These are phyloP conservation scores for Vinca major DNA, from an alignment of 305 asterid species.

Conservation along the genomic window DNA sequence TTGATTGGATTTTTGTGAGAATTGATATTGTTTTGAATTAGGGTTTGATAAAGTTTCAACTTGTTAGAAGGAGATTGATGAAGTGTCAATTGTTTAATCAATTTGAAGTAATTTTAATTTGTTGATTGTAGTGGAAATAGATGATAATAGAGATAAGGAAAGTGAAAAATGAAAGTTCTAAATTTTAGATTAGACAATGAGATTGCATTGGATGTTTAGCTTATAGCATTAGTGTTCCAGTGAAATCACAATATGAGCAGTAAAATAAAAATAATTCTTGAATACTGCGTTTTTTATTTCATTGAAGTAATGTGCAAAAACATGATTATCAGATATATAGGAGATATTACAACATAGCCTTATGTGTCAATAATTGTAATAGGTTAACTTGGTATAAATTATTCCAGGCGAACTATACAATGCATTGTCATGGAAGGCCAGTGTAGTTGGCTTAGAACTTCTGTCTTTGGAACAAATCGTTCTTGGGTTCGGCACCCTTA, in stretches of 20 bases:
- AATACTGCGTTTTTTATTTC: not conserved
- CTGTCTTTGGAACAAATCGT: no score
- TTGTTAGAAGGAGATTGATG: not conserved
- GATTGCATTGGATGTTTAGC: not conserved
- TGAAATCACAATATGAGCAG: not conserved
- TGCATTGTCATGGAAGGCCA: not conserved
- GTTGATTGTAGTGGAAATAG: not conserved
- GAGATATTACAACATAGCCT: not conserved
- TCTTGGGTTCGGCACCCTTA: no score
- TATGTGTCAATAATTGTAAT: constrained; percentile 1
- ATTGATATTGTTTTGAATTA: not conserved
- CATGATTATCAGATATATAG: not conserved
- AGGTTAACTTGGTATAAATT: not conserved
- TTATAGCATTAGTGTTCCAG: not conserved
- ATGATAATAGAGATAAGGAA: not conserved
- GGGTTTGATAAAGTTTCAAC: not conserved
- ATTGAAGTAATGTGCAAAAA: not conserved
- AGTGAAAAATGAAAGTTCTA: not conserved
- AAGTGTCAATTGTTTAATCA: not conserved
- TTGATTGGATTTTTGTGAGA: not conserved
- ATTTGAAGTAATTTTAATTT: not conserved
- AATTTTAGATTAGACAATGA: not conserved
- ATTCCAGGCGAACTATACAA: not conserved
- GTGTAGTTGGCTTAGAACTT: no score
- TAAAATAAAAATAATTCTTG: not conserved